Percentiles rank a stretch among this genome's conserved stretches.
These are phyloP conservation scores for Cryomyces minteri DNA, from an alignment of 495 filamentous ascomycete genomes.

Conservation along the genomic window DNA sequence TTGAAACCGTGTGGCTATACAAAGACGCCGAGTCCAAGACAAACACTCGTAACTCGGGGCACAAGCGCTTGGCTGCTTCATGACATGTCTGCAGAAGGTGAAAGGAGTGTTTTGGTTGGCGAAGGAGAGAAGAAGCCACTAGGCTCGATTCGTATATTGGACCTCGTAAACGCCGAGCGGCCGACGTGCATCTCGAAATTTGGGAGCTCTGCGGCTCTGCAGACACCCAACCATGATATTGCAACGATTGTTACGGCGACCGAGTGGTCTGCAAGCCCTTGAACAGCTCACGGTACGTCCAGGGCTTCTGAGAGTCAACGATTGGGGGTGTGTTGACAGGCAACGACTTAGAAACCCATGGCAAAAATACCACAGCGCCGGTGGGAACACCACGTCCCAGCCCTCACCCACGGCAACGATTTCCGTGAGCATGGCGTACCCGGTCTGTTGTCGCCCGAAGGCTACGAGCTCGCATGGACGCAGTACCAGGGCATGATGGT, in stretches of 20 bases:
- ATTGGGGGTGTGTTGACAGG: too few species aligned
- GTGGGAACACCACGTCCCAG: slow-evolving; percentile 5
- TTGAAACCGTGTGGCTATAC: slow-evolving; percentile 8
- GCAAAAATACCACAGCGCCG: neutral
- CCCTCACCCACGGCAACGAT: slow-evolving; percentile 31
- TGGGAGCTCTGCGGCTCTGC: neutral
- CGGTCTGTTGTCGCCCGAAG: slow-evolving; percentile 43
- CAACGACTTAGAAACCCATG: too few species aligned
- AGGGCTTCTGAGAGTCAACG: too few species aligned
- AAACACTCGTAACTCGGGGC: too few species aligned
- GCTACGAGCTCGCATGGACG: slow-evolving; percentile 60
- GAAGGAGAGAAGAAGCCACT: neutral
- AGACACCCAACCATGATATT: slow-evolving; percentile 25
- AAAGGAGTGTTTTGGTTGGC: neutral
- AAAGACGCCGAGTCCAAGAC: neutral
- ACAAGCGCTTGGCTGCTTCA: too few species aligned
- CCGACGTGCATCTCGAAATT: neutral
- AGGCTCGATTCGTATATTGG: neutral
- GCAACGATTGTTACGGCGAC: slow-evolving; percentile 30
- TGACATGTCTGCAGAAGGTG: slow-evolving; percentile 3
- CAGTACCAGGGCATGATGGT: slow-evolving; percentile 60
- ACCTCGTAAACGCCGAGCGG: neutral
- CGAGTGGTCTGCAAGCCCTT: slow-evolving; percentile 28
- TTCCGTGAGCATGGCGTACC: slow-evolving; percentile 42
- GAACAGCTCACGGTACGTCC: too few species aligned